These are phyloP conservation scores for Ochromonadaceae sp. DNA, from an alignment of 352 stramenopile species.

Conservation along the genomic window DNA sequence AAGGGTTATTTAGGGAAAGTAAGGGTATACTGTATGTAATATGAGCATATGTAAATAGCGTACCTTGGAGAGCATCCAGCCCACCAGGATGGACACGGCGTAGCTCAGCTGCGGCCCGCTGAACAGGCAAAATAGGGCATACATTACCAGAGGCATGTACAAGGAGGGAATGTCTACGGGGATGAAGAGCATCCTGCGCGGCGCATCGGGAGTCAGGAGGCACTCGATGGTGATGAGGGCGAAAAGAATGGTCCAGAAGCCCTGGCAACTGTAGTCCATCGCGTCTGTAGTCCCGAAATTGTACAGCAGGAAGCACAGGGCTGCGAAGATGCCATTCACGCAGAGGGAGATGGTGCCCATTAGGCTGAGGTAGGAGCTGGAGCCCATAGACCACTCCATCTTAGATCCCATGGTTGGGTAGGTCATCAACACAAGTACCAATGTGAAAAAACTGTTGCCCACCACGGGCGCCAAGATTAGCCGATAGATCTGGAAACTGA, in stretches of 20 bases:
- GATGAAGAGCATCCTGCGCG: background rate
- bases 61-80: background rate
- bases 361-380: background rate
- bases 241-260: constrained; percentile 9
- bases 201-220: background rate
- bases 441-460: background rate
- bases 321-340: background rate
- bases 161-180: constrained; percentile 14
- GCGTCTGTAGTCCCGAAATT: background rate
- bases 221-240: background rate
- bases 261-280: background rate
- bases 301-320: background rate
- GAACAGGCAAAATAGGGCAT: background rate
- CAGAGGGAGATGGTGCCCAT: background rate
- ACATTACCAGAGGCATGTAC: constrained; percentile 5
- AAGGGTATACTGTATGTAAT: no score
- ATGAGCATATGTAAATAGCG: no score
- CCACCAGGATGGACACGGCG: background rate
- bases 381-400: constrained; percentile 5
- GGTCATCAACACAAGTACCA: background rate
- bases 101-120: background rate
- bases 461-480: constrained; percentile 1
- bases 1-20: no score
- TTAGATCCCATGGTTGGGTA: constrained; percentile 1
- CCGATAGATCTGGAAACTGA: constrained; percentile 11